Percentiles rank a stretch among this genome's conserved stretches.
Conservation (phyloP, 768 basidiomycete species). For the Boletus sp. region DNA sequence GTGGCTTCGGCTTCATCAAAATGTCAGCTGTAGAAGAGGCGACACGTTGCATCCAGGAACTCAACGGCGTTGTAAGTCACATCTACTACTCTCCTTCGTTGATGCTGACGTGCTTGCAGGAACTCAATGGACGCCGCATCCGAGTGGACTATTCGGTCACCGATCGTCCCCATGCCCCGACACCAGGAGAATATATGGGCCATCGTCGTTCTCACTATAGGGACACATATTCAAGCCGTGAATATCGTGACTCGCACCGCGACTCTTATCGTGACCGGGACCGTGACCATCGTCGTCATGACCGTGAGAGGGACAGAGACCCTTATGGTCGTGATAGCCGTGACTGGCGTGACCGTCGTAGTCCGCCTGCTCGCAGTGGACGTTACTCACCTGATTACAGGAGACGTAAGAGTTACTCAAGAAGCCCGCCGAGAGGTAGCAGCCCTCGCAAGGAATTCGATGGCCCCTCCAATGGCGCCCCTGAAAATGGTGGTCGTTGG, state of each 20-base stretch:
- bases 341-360: slow-evolving; percentile 81
- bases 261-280: slow-evolving; percentile 47
- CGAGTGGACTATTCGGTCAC: slow-evolving; percentile 98
- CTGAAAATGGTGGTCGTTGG: slow-evolving; percentile 55
- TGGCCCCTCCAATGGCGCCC: slow-evolving; percentile 41
- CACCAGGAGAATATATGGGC: slow-evolving; percentile 98
- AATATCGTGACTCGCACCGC: slow-evolving; percentile 47
- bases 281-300: slow-evolving; percentile 39
- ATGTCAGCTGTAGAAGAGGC: slow-evolving; percentile 92
- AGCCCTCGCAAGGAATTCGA: slow-evolving; percentile 53
- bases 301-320: slow-evolving; percentile 53
- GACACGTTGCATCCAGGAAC: slow-evolving; percentile 77
- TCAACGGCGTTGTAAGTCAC: slow-evolving; percentile 83
- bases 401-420: slow-evolving; percentile 72
- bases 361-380: slow-evolving; percentile 63
- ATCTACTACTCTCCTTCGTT: not conserved
- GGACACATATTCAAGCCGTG: slow-evolving; percentile 43
- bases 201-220: slow-evolving; percentile 59
- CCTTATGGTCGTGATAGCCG: slow-evolving; percentile 67
- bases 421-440: slow-evolving; percentile 77
- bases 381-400: slow-evolving; percentile 78
- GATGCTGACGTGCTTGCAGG: slow-evolving; percentile 43
- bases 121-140: slow-evolving; percentile 92
- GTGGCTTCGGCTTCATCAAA: slow-evolving; percentile 97
- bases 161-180: slow-evolving; percentile 89